Base-by-base conservation (phyloP, 2,329 filamentous ascomycete species). In the Dactylellina sp. region DNA sequence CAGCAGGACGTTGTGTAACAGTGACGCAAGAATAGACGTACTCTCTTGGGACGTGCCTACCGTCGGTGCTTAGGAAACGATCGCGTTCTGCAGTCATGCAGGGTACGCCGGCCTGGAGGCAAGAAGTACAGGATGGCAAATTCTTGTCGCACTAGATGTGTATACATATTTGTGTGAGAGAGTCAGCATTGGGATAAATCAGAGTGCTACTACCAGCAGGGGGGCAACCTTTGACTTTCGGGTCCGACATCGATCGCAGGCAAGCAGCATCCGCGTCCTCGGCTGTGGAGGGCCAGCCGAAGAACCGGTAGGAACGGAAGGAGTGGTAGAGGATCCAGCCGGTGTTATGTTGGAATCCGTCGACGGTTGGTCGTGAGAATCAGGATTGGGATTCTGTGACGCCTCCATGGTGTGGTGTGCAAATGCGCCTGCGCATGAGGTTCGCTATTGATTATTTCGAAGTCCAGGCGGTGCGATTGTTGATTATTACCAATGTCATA, bases 1-100 rank as follows among this genome's bases (percentile, higher is more conserved):
- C 28, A 70, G 44, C 32, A 37, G 22, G 11, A 64, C 4, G 16
- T 25, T 32, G 28, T 32, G 9, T n/a, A 7, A 9, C 40, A 18
- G 4, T 18, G 12, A 16, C n/a, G 11, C 20, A 62, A 42, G 16
- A 40, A 39, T 39, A 1, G 6, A n/a, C 53, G 14, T 57, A 74
- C 70, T 63, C 70, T 25, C 70, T 46, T 0, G 70, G 70, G 7
- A 74, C 55, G 24, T 60, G 50, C 49, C 70, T 49, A 14, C 61
- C 63, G 4, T 64, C 56, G 1, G 70, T 25, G 22, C 70, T 64
- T 1, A 74, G 49, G 18, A 65, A 60, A 7, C 61, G 53, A 24
- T 74, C 70, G 2, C 70, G 46, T 47, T 74, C 61, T 14, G 70
- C 70, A 6, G 70, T 74, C 70, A 74, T 74, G 14, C 70, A 74